A percentile compares a stretch with the other conserved stretches of the same genome.
Conservation (phyloP, 345 rosid species). For the Trapa bicornis region DNA sequence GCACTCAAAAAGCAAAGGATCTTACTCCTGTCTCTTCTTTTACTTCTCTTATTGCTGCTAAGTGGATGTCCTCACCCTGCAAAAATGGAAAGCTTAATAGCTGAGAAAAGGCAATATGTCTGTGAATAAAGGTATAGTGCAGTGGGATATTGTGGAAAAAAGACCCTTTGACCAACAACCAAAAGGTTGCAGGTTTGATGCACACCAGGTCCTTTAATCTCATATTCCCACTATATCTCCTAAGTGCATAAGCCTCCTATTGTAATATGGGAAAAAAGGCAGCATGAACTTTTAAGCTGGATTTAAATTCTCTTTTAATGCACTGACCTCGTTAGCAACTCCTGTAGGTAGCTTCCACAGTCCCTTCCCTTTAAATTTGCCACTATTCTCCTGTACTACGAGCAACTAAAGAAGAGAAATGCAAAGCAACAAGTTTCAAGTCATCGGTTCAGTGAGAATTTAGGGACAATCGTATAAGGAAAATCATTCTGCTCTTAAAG, state of each 20-base stretch:
- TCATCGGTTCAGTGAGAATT: not conserved
- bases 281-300: not conserved
- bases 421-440: not conserved
- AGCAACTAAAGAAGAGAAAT: slow-evolving; percentile 33
- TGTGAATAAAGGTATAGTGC: no score
- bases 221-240: no score
- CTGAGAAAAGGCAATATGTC: not conserved
- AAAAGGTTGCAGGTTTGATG: no score
- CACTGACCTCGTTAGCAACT: slow-evolving; percentile 49
- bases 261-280: no score
- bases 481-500: not conserved
- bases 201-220: no score
- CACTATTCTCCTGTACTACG: slow-evolving; percentile 65
- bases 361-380: slow-evolving; percentile 38
- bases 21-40: slow-evolving; percentile 87
- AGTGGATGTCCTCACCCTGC: slow-evolving; percentile 67
- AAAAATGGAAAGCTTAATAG: slow-evolving; percentile 5
- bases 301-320: not conserved
- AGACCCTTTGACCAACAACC: no score
- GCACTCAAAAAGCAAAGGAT: not conserved
- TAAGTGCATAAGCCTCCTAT: no score
- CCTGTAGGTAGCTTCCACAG: slow-evolving; percentile 88
- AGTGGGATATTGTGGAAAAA: no score
- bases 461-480: not conserved
- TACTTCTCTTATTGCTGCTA: slow-evolving; percentile 62